These are phyloP conservation scores for Xylariales sp. DNA, from an alignment of 2,329 filamentous ascomycete genomes.

Conservation along the genomic window DNA sequence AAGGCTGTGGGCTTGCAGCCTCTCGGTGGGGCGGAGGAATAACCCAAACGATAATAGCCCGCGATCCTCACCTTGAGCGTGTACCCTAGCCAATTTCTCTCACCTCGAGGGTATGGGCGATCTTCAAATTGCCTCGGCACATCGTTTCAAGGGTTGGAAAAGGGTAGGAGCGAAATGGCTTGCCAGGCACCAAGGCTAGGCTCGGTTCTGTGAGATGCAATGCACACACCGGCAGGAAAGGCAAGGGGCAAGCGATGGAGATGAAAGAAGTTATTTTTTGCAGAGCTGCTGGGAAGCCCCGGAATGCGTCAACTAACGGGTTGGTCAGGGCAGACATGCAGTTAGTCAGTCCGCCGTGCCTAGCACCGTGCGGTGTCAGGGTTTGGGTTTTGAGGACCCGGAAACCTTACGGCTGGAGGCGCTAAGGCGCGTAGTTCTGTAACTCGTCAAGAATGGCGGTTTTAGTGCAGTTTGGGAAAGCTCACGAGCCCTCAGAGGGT, in stretches of 20 bases:
- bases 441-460: constrained; percentile 1
- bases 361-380: too few species aligned
- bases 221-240: background rate
- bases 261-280: background rate
- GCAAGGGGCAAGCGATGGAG: too few species aligned
- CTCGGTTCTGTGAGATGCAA: background rate
- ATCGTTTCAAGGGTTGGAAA: background rate
- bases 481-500: constrained; percentile 4
- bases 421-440: background rate
- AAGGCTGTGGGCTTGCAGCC: background rate
- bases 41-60: constrained; percentile 1
- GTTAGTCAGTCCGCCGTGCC: too few species aligned
- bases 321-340: background rate
- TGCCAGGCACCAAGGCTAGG: background rate
- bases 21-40: constrained; percentile 2
- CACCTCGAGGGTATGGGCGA: background rate
- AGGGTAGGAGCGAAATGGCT: too few species aligned
- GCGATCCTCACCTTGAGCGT: constrained; percentile 1
- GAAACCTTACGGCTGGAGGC: background rate
- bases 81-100: background rate
- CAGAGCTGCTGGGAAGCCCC: too few species aligned
- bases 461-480: constrained; percentile 2
- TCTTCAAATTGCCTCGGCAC: constrained; percentile 1
- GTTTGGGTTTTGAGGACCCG: background rate
- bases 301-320: background rate